Evolutionary conservation across 2,329 filamentous ascomycete species (phyloP).

Genomic region (Fusarium buxicola): DNA sequence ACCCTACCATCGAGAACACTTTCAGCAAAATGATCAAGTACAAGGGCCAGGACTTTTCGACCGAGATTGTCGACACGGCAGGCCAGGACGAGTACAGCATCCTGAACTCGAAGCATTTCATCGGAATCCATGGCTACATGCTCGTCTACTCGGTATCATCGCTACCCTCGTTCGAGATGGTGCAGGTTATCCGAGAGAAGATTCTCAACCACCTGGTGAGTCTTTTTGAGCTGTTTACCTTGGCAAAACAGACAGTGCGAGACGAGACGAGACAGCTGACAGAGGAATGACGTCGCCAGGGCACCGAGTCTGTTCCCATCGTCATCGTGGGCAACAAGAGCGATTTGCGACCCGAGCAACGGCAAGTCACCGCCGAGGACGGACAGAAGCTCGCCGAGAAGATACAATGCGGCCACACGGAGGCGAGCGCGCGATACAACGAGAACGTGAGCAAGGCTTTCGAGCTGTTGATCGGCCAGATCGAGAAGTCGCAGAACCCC

Average conservation of each 20-base stretch:
- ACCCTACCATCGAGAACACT: constrained; percentile 98
- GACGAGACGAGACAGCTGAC: constrained; percentile 7
- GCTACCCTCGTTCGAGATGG: constrained; percentile 96
- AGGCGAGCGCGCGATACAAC: constrained; percentile 93
- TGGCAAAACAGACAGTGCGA: neutral
- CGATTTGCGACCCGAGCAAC: constrained; percentile 90
- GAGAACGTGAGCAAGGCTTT: constrained; percentile 94
- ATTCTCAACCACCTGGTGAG: constrained; percentile 93
- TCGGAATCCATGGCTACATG: constrained; percentile 98
- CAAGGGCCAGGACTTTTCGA: constrained; percentile 92
- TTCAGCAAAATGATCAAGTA: constrained; percentile 96
- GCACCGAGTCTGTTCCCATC: constrained; percentile 90
- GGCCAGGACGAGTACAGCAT: constrained; percentile 99
- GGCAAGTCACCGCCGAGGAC: constrained; percentile 88
- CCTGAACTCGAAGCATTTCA: constrained; percentile 98
- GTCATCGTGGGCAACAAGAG: constrained; percentile 98
- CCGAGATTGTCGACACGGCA: constrained; percentile 98
- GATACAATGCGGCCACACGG: constrained; percentile 92
- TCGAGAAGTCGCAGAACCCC: constrained; percentile 94
- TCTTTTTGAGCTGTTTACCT: constrained; percentile 27
- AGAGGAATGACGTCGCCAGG: constrained; percentile 62
- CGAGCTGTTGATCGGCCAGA: constrained; percentile 92
- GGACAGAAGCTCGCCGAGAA: constrained; percentile 87
- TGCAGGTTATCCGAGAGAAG: constrained; percentile 94
- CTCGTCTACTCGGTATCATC: constrained; percentile 98